A percentile compares a stretch with the other conserved stretches of the same genome.
Conservation (phyloP, 441 rosid genomes). For the Gossypium davidsonii region DNA sequence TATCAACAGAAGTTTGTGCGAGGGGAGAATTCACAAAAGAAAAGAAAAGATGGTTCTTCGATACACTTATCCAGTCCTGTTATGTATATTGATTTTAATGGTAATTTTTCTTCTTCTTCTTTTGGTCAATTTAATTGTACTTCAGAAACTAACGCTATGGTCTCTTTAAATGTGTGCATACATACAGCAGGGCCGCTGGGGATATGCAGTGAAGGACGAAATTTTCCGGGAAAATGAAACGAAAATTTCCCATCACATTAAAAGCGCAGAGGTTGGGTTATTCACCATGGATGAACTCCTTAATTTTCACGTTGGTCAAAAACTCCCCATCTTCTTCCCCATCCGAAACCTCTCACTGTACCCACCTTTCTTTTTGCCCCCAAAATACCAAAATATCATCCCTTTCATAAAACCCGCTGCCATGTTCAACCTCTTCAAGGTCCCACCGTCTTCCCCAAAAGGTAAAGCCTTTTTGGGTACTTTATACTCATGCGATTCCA, state of each 20-base stretch:
- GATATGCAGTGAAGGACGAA: background rate
- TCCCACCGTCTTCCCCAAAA: background rate
- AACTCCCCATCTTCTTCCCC: background rate
- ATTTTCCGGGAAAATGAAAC: background rate
- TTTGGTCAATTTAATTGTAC: background rate
- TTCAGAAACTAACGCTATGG: background rate
- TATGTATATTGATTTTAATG: background rate
- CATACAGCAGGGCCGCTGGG: background rate
- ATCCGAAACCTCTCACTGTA: conserved; percentile 1
- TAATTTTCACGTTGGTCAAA: background rate
- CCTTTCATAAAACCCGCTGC: background rate
- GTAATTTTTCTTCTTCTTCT: background rate
- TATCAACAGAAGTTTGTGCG: background rate
- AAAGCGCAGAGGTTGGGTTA: background rate
- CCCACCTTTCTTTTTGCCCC: conserved; percentile 2
- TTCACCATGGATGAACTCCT: conserved; percentile 2
- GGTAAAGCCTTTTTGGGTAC: background rate
- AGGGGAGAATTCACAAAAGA: background rate
- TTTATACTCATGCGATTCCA: background rate
- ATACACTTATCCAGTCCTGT: background rate
- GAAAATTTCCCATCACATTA: background rate
- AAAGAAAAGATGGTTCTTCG: background rate
- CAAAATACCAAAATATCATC: background rate
- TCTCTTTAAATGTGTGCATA: background rate
- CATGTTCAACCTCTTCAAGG: background rate